Evolutionary conservation across 169 alveolate genomes (phyloP).

Genomic region (Plasmodium ovale): DNA sequence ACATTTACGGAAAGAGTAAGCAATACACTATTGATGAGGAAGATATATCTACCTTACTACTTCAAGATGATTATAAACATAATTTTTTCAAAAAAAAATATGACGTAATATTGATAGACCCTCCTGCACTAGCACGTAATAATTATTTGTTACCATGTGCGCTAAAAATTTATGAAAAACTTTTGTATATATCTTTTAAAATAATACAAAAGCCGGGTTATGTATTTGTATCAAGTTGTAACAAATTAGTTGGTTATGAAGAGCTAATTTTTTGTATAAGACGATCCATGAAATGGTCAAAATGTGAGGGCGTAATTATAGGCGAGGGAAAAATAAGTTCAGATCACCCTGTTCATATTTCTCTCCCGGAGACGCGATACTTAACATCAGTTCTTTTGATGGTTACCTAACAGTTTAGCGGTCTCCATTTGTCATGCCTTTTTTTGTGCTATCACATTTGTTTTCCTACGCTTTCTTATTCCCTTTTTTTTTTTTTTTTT

Average conservation of each 20-base stretch:
- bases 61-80: slow-evolving; percentile 32
- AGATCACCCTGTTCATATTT: slow-evolving; percentile 74
- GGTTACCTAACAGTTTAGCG: slow-evolving; percentile 23
- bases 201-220: slow-evolving; percentile 74
- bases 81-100: slow-evolving; percentile 74
- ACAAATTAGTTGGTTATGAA: slow-evolving; percentile 62
- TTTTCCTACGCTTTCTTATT: no score
- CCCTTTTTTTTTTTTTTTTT: no score
- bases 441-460: no score
- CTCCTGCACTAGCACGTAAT: slow-evolving; percentile 72
- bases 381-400: slow-evolving; percentile 65
- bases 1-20: slow-evolving; percentile 43
- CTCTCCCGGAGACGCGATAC: slow-evolving; percentile 67
- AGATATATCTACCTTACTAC: slow-evolving; percentile 52
- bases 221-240: slow-evolving; percentile 77
- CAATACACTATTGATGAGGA: slow-evolving; percentile 1
- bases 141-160: slow-evolving; percentile 67
- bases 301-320: slow-evolving; percentile 70
- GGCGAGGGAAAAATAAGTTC: slow-evolving; percentile 74
- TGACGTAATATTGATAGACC: slow-evolving; percentile 75
- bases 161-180: slow-evolving; percentile 70
- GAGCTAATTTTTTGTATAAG: slow-evolving; percentile 47
- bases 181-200: slow-evolving; percentile 66
- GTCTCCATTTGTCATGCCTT: neutral
- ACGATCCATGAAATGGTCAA: slow-evolving; percentile 69